Conservation (phyloP, 768 basidiomycete genomes). For the Lactarius vividus region DNA sequence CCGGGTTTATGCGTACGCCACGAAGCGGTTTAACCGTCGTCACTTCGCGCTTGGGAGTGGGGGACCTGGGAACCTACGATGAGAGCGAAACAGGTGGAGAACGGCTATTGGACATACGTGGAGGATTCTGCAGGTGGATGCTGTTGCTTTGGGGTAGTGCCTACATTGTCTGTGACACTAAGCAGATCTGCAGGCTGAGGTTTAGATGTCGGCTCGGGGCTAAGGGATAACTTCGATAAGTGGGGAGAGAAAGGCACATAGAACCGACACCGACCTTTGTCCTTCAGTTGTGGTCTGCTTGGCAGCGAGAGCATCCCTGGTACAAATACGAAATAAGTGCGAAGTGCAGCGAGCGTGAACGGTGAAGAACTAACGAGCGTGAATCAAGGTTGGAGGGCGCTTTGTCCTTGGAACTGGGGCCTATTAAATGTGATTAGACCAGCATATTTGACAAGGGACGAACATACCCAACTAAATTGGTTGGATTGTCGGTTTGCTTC, state of each 20-base stretch:
- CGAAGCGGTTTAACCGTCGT: constrained; percentile 12
- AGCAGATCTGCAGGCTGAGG: background rate
- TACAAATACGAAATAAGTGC: background rate
- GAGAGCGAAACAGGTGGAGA: background rate
- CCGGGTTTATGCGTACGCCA: constrained; percentile 12
- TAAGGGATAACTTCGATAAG: background rate
- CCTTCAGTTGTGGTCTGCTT: background rate
- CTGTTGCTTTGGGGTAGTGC: background rate
- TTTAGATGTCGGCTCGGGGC: background rate
- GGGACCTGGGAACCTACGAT: background rate
- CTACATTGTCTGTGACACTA: background rate
- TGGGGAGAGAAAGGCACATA: background rate
- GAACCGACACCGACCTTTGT: background rate
- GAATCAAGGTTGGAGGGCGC: background rate
- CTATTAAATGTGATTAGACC: background rate
- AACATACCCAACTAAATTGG: background rate
- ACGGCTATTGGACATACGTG: background rate
- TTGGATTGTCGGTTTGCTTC: background rate
- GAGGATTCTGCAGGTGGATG: too few relatives aligned
- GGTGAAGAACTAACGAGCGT: background rate
- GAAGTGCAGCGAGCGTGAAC: background rate
- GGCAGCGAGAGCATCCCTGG: background rate
- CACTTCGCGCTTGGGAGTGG: background rate
- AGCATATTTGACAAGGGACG: background rate
- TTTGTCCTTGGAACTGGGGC: background rate